Conservation (phyloP, 2,329 filamentous ascomycete genomes). For the Didymella exigua region DNA sequence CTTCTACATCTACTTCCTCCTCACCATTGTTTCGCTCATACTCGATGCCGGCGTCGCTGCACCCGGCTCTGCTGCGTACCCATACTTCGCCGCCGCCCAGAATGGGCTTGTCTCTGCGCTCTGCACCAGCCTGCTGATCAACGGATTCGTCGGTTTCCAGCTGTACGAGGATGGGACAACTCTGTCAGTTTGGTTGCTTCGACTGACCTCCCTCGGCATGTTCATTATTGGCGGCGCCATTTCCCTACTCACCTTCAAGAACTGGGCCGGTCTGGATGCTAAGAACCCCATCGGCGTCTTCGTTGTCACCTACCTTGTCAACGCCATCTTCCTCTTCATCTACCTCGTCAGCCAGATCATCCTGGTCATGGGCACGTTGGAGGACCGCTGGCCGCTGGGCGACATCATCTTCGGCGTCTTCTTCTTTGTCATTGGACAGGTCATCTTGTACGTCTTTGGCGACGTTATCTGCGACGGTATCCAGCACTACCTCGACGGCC, state of each 20-base stretch:
- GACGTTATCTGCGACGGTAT: slow-evolving; percentile 80
- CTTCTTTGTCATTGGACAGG: slow-evolving; percentile 91
- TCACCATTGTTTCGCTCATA: slow-evolving; percentile 86
- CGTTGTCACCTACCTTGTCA: slow-evolving; percentile 88
- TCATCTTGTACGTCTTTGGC: slow-evolving; percentile 90
- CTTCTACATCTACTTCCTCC: slow-evolving; percentile 94
- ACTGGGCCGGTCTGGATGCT: slow-evolving; percentile 83
- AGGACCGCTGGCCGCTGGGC: slow-evolving; percentile 93
- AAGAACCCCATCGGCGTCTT: slow-evolving; percentile 89
- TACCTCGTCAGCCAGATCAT: slow-evolving; percentile 89
- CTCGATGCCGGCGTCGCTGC: slow-evolving; percentile 93
- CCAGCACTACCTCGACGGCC: slow-evolving; percentile 89
- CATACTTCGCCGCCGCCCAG: slow-evolving; percentile 90
- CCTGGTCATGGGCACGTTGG: slow-evolving; percentile 84
- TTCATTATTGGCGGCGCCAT: slow-evolving; percentile 88
- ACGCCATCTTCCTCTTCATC: slow-evolving; percentile 81
- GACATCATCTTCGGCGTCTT: slow-evolving; percentile 89
- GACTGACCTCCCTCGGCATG: slow-evolving; percentile 76
- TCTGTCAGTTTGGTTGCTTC: slow-evolving; percentile 90
- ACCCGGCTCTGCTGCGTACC: slow-evolving; percentile 77
- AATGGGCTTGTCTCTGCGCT: slow-evolving; percentile 83
- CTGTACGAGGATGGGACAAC: slow-evolving; percentile 96
- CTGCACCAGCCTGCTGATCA: slow-evolving; percentile 88
- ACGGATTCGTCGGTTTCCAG: slow-evolving; percentile 98
- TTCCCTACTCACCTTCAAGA: slow-evolving; percentile 89